These are phyloP conservation scores for Trichoderma erinaceum DNA, from an alignment of 495 filamentous ascomycete species.

Conservation along the genomic window DNA sequence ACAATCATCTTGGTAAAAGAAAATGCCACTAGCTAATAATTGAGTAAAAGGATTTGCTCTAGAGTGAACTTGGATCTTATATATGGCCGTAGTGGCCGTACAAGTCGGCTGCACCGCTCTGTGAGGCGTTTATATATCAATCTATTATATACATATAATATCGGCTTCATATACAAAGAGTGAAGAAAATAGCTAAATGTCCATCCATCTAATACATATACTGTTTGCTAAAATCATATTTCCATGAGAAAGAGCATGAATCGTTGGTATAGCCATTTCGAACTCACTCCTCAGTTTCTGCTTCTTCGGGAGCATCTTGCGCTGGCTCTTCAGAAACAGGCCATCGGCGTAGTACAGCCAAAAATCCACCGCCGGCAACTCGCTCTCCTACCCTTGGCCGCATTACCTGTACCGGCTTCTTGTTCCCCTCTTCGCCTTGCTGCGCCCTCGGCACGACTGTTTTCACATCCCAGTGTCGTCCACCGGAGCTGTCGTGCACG, in stretches of 20 bases:
- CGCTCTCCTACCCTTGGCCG: constrained; percentile 12
- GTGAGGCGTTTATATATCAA: background rate
- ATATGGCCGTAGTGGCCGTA: too few relatives aligned
- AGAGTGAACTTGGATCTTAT: too few relatives aligned
- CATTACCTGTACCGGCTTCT: constrained; percentile 6
- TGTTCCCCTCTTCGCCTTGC: background rate
- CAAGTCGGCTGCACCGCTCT: too few relatives aligned
- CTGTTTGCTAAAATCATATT: too few relatives aligned
- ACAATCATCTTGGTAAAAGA: too few relatives aligned
- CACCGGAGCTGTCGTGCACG: background rate
- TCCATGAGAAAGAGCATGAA: too few relatives aligned
- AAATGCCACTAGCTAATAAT: too few relatives aligned
- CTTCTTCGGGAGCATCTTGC: background rate
- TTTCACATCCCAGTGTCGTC: constrained; percentile 13
- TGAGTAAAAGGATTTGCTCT: too few relatives aligned
- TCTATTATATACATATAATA: background rate
- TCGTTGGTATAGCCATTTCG: background rate
- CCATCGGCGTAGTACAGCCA: constrained; percentile 13
- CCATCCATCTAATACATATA: background rate
- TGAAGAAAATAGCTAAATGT: background rate
- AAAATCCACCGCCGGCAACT: constrained; percentile 14
- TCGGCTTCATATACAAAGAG: background rate
- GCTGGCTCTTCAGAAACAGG: background rate
- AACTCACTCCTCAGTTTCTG: background rate
- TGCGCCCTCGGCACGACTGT: constrained; percentile 6